Percentiles rank a stretch among this genome's conserved stretches.
Conservation (phyloP, 2,329 filamentous ascomycete species). For the Diplocarpon rosae region DNA sequence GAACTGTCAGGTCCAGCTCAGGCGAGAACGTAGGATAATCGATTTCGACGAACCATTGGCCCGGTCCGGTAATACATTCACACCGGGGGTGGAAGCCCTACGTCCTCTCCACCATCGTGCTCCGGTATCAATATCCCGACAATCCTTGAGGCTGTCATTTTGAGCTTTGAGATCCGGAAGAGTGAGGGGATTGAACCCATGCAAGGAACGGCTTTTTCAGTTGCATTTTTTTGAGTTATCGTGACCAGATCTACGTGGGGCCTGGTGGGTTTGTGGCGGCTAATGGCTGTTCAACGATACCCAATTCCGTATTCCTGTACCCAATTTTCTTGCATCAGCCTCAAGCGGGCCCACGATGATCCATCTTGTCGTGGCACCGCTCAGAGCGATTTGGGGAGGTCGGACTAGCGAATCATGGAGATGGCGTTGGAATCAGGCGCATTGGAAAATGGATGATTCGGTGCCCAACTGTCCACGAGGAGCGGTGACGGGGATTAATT, state of each 20-base stretch:
- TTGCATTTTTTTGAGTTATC: slow-evolving; percentile 6
- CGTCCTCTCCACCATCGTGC: no score
- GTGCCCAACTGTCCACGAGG: slow-evolving; percentile 6
- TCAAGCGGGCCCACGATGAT: slow-evolving; percentile 4
- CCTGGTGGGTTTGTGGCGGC: no score
- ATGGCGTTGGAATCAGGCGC: slow-evolving; percentile 9
- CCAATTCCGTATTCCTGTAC: slow-evolving; percentile 4
- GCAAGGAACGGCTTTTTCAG: slow-evolving; percentile 9
- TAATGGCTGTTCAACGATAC: not conserved
- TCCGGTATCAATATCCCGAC: no score
- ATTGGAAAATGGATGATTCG: slow-evolving; percentile 8
- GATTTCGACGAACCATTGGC: not conserved
- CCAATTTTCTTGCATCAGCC: slow-evolving; percentile 4
- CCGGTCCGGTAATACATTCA: not conserved
- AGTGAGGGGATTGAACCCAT: not conserved
- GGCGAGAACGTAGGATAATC: not conserved
- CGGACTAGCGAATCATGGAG: slow-evolving; percentile 9
- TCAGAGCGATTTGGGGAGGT: slow-evolving; percentile 6
- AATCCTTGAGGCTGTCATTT: no score
- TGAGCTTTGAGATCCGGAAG: no score
- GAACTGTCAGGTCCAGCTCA: slow-evolving; percentile 5
- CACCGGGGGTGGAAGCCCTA: no score
- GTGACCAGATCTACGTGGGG: not conserved
- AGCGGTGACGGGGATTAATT: slow-evolving; percentile 7
- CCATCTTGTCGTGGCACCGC: slow-evolving; percentile 14